A percentile compares a stretch with the other conserved stretches of the same genome.
Evolutionary conservation across 768 basidiomycete genomes (phyloP).

Genomic region (Chiua virens): DNA sequence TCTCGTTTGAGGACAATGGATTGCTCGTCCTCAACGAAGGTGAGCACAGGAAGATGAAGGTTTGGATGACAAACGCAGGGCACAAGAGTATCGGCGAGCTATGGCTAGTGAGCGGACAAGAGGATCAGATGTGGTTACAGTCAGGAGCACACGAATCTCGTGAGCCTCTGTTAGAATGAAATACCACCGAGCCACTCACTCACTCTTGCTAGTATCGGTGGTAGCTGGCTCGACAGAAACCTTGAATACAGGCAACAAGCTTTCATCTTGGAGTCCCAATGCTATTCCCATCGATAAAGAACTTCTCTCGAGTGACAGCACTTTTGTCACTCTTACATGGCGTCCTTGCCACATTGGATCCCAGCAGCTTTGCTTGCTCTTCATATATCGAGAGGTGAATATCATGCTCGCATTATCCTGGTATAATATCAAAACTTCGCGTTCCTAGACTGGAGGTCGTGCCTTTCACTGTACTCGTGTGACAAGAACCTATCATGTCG

Average conservation of each 20-base stretch:
- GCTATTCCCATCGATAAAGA: slow-evolving; percentile 41
- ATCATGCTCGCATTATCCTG: background rate
- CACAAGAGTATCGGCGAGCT: slow-evolving; percentile 58
- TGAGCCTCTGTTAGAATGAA: slow-evolving; percentile 9
- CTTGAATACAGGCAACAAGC: slow-evolving; percentile 51
- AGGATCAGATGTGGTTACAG: slow-evolving; percentile 63
- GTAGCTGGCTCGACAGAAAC: slow-evolving; percentile 34
- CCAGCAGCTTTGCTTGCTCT: slow-evolving; percentile 57
- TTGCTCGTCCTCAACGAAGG: slow-evolving; percentile 62
- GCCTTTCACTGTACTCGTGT: slow-evolving; percentile 61
- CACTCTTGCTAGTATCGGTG: slow-evolving; percentile 13
- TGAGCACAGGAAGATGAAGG: slow-evolving; percentile 52
- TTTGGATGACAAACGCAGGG: slow-evolving; percentile 72
- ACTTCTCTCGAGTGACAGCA: slow-evolving; percentile 48
- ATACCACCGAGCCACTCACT: background rate
- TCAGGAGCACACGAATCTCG: slow-evolving; percentile 21
- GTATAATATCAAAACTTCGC: slow-evolving; percentile 3
- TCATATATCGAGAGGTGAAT: slow-evolving; percentile 65
- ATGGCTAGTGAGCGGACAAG: slow-evolving; percentile 63
- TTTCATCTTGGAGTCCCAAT: slow-evolving; percentile 47
- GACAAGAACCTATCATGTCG: slow-evolving; percentile 57
- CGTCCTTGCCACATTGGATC: slow-evolving; percentile 50
- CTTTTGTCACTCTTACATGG: slow-evolving; percentile 52
- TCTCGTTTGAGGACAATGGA: slow-evolving; percentile 54
- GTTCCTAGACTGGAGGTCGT: slow-evolving; percentile 42